Conservation (phyloP, 1,139 yeast genomes). For the Blastobotrys persicus region DNA sequence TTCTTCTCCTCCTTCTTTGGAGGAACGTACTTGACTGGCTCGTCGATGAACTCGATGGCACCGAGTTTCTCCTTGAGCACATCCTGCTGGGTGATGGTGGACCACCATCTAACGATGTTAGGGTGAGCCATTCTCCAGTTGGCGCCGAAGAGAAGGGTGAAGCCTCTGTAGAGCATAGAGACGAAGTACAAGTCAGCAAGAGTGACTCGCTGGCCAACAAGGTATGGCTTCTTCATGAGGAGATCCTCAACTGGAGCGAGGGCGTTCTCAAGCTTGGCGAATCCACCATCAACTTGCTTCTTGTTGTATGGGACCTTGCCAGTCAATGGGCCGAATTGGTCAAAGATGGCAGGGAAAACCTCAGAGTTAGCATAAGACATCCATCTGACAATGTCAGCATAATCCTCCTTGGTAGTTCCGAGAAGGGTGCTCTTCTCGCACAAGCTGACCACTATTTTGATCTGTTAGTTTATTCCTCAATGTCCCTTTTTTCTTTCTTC, state of each 20-base stretch:
- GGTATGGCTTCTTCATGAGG: conserved; percentile 72
- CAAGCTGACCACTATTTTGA: conserved; percentile 32
- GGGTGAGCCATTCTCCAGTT: conserved; percentile 80
- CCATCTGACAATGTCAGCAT: conserved; percentile 77
- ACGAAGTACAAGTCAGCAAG: conserved; percentile 79
- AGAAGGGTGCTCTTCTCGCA: conserved; percentile 43
- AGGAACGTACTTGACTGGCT: conserved; percentile 65
- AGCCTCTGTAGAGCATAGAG: conserved; percentile 59
- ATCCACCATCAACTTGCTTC: conserved; percentile 63
- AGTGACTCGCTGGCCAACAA: conserved; percentile 87
- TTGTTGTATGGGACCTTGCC: conserved; percentile 73
- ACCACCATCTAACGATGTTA: conserved; percentile 79
- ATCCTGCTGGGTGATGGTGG: conserved; percentile 61
- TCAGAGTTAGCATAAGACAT: conserved; percentile 78
- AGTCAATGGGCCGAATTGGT: conserved; percentile 43
- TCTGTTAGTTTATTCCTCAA: conserved; percentile 18
- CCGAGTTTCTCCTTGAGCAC: conserved; percentile 50
- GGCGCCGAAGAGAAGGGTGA: conserved; percentile 64
- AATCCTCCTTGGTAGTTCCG: conserved; percentile 64
- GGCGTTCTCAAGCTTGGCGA: conserved; percentile 43
- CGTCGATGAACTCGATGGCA: conserved; percentile 55
- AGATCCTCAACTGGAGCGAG: conserved; percentile 35
- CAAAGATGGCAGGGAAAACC: conserved; percentile 47
- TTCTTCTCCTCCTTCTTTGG: conserved; percentile 69
- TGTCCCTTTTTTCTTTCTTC: too few species aligned